Evolutionary conservation across 305 asterid species (phyloP).

Genomic region (Andrographis paniculata): DNA sequence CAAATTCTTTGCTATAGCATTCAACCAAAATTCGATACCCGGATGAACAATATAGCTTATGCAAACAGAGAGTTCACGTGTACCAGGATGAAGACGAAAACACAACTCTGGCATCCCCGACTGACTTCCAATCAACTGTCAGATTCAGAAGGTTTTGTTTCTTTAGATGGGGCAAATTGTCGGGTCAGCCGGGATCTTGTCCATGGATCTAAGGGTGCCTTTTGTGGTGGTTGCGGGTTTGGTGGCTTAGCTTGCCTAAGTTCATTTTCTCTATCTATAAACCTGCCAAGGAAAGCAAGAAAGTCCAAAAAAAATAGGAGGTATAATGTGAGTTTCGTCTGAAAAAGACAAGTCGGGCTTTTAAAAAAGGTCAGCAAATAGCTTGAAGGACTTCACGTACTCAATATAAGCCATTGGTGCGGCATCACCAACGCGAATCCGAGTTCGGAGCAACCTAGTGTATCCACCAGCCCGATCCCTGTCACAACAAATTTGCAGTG

Average conservation of each 20-base stretch:
- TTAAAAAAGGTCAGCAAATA: conserved; percentile 2
- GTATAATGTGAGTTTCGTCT: too few species aligned
- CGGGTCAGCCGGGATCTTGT: conserved; percentile 78
- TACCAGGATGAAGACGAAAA: neutral
- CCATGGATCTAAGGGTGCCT: conserved; percentile 87
- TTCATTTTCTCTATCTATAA: conserved; percentile 88
- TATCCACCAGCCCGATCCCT: conserved; percentile 95
- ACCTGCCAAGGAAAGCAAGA: conserved; percentile 32
- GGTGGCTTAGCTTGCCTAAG: conserved; percentile 81
- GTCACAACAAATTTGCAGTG: conserved; percentile 16
- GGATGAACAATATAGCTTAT: conserved; percentile 1
- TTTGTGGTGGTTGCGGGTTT: conserved; percentile 58
- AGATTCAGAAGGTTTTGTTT: conserved; percentile 43
- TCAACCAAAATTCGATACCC: too few species aligned
- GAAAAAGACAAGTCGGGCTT: too few species aligned
- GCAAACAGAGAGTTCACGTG: conserved; percentile 5
- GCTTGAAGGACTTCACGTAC: conserved; percentile 40
- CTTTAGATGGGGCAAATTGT: conserved; percentile 83
- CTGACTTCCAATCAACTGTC: conserved; percentile 26
- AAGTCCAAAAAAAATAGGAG: neutral
- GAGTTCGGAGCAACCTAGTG: conserved; percentile 85
- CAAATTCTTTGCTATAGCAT: too few species aligned
- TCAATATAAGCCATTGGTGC: conserved; percentile 92
- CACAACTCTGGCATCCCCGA: conserved; percentile 3
- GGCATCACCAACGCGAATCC: conserved; percentile 92